These are phyloP conservation scores for Leishmania martiniquensis DNA, from an alignment of 208 protist species.

Conservation along the genomic window DNA sequence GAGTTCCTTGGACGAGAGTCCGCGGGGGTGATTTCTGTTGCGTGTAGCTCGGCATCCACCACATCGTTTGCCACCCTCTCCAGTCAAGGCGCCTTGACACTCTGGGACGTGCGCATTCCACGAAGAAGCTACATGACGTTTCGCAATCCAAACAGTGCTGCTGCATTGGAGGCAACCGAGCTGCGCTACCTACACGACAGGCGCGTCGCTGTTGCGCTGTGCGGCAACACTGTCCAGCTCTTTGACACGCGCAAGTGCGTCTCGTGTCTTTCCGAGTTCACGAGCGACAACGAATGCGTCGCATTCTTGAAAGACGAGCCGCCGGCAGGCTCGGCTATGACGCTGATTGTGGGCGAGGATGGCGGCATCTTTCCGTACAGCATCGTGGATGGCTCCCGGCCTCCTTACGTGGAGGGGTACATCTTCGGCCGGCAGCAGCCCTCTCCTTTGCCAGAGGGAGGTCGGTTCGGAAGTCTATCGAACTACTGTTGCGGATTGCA, in stretches of 20 bases:
- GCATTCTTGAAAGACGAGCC: slow-evolving; percentile 25
- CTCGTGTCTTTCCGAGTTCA: slow-evolving; percentile 28
- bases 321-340: slow-evolving; percentile 16
- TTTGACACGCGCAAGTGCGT: slow-evolving; percentile 52
- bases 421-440: slow-evolving; percentile 38
- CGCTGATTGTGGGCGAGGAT: slow-evolving; percentile 66
- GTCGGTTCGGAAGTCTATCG: slow-evolving; percentile 45
- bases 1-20: slow-evolving; percentile 42
- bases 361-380: slow-evolving; percentile 60
- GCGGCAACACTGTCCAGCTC: slow-evolving; percentile 39
- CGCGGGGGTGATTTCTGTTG: slow-evolving; percentile 53
- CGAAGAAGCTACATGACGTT: slow-evolving; percentile 42
- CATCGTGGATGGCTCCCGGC: slow-evolving; percentile 19
- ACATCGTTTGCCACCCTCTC: slow-evolving; percentile 61
- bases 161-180: slow-evolving; percentile 43
- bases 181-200: slow-evolving; percentile 44
- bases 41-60: slow-evolving; percentile 22
- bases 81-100: slow-evolving; percentile 32
- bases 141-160: slow-evolving; percentile 11
- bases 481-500: slow-evolving; percentile 57
- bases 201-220: slow-evolving; percentile 51
- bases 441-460: neutral
- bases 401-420: slow-evolving; percentile 26
- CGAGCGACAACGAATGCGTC: slow-evolving; percentile 49
- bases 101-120: slow-evolving; percentile 66